A percentile compares a stretch with the other conserved stretches of the same genome.
phyloP scores from a whole-genome alignment of 2,329 filamentous ascomycete species.

The Stemphylium lycopersici region DNA sequence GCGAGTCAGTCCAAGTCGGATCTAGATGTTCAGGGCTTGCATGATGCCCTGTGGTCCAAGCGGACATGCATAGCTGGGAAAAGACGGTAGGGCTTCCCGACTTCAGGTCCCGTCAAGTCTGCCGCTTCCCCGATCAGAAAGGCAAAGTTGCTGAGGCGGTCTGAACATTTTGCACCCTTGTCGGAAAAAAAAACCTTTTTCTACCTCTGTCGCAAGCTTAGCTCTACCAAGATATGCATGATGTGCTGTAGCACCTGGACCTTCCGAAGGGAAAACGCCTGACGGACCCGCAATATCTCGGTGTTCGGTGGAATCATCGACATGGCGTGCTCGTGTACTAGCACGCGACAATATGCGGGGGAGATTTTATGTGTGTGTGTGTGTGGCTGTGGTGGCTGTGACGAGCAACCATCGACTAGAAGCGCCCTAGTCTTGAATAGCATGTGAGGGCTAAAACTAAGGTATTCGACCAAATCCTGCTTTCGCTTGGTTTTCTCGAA shows the following conservation, averaged over 20 bases:
- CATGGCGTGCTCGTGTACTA: neutral
- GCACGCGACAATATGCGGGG: constrained; percentile 4
- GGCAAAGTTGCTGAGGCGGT: neutral
- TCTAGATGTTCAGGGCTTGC: constrained; percentile 3
- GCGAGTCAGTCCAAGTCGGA: constrained; percentile 8
- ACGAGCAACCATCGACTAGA: neutral
- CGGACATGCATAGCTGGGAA: constrained; percentile 3
- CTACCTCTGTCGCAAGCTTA: neutral
- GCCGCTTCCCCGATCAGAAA: constrained; percentile 1
- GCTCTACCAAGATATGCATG: neutral
- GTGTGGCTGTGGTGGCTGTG: constrained; percentile 2
- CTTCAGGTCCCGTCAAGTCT: neutral
- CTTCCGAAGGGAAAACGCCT: neutral
- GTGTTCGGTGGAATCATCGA: neutral
- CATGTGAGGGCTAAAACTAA: no score
- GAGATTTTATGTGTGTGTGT: no score
- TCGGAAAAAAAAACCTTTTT: neutral
- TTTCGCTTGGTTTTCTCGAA: neutral
- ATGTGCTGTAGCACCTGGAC: neutral
- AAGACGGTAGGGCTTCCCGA: neutral
- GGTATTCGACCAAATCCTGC: neutral
- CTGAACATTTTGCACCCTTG: neutral
- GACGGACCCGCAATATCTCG: neutral
- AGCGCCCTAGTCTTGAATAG: no score
- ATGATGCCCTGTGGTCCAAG: constrained; percentile 4